Conservation (phyloP, 2,329 filamentous ascomycete genomes). For the Scedosporium minutisporum region DNA sequence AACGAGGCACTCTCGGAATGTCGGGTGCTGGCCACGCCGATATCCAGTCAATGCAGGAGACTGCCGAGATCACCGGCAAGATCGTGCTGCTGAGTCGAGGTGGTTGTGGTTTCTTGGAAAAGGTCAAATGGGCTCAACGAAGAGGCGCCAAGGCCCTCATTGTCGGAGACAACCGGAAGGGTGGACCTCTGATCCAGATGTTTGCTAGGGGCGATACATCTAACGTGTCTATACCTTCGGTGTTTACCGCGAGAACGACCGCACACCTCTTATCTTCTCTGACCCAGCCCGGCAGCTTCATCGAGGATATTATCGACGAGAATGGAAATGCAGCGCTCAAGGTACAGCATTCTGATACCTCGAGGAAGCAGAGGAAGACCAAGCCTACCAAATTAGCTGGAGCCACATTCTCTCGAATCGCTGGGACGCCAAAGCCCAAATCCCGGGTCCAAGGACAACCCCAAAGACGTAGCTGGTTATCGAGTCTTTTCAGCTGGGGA, state of each 20-base stretch:
- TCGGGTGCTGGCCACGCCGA: slow-evolving; percentile 61
- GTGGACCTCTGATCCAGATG: slow-evolving; percentile 89
- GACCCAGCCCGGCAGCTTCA: slow-evolving; percentile 59
- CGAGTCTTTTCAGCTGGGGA: background rate
- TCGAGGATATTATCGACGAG: slow-evolving; percentile 50
- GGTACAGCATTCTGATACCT: slow-evolving; percentile 36
- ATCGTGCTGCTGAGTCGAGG: slow-evolving; percentile 85
- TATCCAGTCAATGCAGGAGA: slow-evolving; percentile 84
- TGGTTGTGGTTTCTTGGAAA: slow-evolving; percentile 92
- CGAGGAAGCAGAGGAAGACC: background rate
- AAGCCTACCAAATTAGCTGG: background rate
- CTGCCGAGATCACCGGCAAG: slow-evolving; percentile 86
- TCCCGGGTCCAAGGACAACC: background rate
- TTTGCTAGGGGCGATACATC: slow-evolving; percentile 95
- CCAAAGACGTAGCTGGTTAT: slow-evolving; percentile 1
- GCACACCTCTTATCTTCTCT: slow-evolving; percentile 86
- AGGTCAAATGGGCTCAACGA: slow-evolving; percentile 92
- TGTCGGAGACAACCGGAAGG: slow-evolving; percentile 85
- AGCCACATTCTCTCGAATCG: background rate
- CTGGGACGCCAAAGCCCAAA: background rate
- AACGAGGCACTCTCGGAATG: slow-evolving; percentile 24
- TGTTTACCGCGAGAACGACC: slow-evolving; percentile 92
- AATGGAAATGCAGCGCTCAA: slow-evolving; percentile 48
- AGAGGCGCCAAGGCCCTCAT: slow-evolving; percentile 83
- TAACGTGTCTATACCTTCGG: slow-evolving; percentile 84